Percentiles rank a stretch among this genome's conserved stretches.
These are phyloP conservation scores for Lipomyces kockii DNA, from an alignment of 805 yeast species.

Conservation along the genomic window DNA sequence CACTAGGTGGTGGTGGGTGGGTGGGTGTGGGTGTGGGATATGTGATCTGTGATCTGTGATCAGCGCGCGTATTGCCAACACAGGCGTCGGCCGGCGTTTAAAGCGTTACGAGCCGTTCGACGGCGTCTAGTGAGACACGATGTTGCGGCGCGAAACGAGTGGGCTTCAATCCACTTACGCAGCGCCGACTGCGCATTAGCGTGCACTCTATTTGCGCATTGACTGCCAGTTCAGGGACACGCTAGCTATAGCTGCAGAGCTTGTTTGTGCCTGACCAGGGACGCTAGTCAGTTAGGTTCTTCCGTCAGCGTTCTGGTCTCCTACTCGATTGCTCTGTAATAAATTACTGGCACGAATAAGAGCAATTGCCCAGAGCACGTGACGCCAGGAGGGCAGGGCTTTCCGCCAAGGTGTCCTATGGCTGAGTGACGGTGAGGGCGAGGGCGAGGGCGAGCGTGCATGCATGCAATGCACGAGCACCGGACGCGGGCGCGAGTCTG, in stretches of 20 bases:
- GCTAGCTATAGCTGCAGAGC: not conserved
- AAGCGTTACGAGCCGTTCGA: not conserved
- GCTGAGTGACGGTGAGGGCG: not conserved
- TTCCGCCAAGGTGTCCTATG: not conserved
- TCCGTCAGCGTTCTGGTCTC: no score
- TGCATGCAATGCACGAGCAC: no score
- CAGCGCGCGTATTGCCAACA: no score
- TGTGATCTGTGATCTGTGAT: no score
- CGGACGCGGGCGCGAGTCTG: not conserved
- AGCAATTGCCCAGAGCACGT: not conserved
- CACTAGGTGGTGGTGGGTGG: no score
- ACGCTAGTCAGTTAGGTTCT: not conserved
- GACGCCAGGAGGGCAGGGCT: not conserved
- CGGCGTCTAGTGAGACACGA: conserved; percentile 1
- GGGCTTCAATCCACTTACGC: not conserved
- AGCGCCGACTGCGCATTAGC: not conserved
- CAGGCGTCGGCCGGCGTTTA: no score
- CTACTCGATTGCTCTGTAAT: no score
- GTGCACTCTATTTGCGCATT: not conserved
- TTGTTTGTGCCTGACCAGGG: not conserved
- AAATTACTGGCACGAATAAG: no score
- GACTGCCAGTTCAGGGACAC: not conserved
- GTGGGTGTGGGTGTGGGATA: no score
- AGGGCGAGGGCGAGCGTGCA: not conserved
- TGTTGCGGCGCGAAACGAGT: conserved; percentile 1